phyloP scores from a whole-genome alignment of 805 yeast species.

The Yarrowia osloensis region DNA sequence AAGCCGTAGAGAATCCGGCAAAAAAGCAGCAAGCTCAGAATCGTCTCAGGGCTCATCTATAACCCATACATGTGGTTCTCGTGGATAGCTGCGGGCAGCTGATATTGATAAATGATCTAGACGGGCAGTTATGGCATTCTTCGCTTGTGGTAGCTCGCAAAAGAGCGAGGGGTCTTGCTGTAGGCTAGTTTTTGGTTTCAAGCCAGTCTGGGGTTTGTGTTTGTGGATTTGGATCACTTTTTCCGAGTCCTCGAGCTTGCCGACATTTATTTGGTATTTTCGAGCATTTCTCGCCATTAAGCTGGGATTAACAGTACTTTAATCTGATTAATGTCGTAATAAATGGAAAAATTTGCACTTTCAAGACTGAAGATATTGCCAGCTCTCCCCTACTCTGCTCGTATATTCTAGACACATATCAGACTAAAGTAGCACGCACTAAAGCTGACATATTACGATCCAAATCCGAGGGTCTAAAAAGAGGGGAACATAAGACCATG shows the following conservation, averaged over 20 bases:
- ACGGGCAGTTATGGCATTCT: constrained; percentile 9
- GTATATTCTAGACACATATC: constrained; percentile 10
- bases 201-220: constrained; percentile 1
- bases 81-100: not conserved
- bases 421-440: not conserved
- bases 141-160: not conserved
- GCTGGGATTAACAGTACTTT: too few relatives aligned
- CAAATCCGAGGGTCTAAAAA: not conserved
- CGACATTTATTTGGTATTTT: too few relatives aligned
- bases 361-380: too few relatives aligned
- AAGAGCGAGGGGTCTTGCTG: constrained; percentile 2
- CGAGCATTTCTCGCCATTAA: too few relatives aligned
- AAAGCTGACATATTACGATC: not conserved
- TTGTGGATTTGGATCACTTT: not conserved
- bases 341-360: too few relatives aligned
- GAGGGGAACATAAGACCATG: constrained; percentile 7
- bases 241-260: too few relatives aligned
- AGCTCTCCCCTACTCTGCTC: too few relatives aligned
- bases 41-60: not conserved
- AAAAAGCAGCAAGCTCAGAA: not conserved
- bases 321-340: too few relatives aligned
- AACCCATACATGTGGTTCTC: not conserved
- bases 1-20: not conserved
- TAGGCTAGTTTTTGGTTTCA: not conserved
- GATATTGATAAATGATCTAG: constrained; percentile 16